phyloP scores from a whole-genome alignment of 192 early-diverging fungal species.

The Bifiguratus adelaidae region DNA sequence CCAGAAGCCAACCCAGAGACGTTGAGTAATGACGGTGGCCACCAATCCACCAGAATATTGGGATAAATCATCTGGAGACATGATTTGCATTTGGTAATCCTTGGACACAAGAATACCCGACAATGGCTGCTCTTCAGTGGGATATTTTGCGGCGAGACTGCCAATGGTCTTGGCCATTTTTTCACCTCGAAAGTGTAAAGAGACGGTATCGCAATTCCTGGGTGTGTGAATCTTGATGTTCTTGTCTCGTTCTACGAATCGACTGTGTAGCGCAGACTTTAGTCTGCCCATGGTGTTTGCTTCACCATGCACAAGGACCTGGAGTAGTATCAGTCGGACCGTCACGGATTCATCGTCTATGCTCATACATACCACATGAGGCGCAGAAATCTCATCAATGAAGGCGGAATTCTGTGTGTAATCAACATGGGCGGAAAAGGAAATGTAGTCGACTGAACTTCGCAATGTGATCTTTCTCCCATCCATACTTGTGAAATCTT shows the following conservation, averaged over 20 bases:
- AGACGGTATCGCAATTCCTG: slow-evolving; percentile 79
- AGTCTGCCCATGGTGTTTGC: slow-evolving; percentile 88
- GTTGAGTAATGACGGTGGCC: slow-evolving; percentile 67
- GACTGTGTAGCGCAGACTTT: slow-evolving; percentile 73
- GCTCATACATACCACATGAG: slow-evolving; percentile 54
- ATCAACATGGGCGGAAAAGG: slow-evolving; percentile 98
- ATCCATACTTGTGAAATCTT: slow-evolving; percentile 68
- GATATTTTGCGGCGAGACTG: slow-evolving; percentile 64
- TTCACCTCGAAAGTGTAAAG: slow-evolving; percentile 89
- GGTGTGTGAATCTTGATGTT: slow-evolving; percentile 81
- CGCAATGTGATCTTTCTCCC: slow-evolving; percentile 72
- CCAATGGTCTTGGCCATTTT: slow-evolving; percentile 91
- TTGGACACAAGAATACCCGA: slow-evolving; percentile 78
- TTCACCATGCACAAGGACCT: slow-evolving; percentile 93
- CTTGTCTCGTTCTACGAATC: slow-evolving; percentile 69
- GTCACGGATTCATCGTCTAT: not conserved
- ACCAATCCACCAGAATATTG: slow-evolving; percentile 70
- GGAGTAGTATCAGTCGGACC: not conserved
- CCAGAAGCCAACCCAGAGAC: slow-evolving; percentile 62
- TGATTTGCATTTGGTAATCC: slow-evolving; percentile 84
- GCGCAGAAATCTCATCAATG: slow-evolving; percentile 88
- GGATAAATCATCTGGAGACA: slow-evolving; percentile 68
- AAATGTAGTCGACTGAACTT: slow-evolving; percentile 88
- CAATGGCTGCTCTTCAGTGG: slow-evolving; percentile 51
- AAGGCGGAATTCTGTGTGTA: slow-evolving; percentile 93